phyloP scores from a whole-genome alignment of 441 rosid genomes.

The Flueggea neowawraea region DNA sequence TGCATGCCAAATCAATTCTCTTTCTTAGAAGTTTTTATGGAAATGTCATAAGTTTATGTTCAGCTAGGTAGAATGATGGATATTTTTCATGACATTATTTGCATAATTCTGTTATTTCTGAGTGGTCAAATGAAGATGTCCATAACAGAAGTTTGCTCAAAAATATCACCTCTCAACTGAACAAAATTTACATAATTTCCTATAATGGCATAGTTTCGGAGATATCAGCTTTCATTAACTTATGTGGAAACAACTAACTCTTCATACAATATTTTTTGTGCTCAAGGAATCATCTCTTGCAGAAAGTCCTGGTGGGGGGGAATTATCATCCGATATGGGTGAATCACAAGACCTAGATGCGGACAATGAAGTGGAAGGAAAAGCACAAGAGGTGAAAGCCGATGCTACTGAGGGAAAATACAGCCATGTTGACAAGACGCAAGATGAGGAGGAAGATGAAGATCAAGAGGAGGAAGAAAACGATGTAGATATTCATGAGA shows the following conservation, averaged over 20 bases:
- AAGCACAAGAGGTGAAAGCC: slow-evolving; percentile 35
- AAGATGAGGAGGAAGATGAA: slow-evolving; percentile 38
- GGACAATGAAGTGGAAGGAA: slow-evolving; percentile 56
- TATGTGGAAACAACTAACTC: not conserved
- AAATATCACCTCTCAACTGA: too few species aligned
- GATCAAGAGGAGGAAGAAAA: slow-evolving; percentile 42
- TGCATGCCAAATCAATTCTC: not conserved
- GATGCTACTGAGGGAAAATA: slow-evolving; percentile 42
- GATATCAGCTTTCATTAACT: too few species aligned
- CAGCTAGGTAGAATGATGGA: not conserved
- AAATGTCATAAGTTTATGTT: not conserved
- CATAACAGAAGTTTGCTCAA: too few species aligned
- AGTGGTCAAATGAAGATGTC: too few species aligned
- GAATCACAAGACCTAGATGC: slow-evolving; percentile 65
- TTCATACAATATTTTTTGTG: slow-evolving; percentile 1
- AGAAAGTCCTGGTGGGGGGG: slow-evolving; percentile 67
- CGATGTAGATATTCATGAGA: slow-evolving; percentile 38
- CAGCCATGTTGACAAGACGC: slow-evolving; percentile 33
- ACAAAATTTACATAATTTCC: too few species aligned
- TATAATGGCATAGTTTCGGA: too few species aligned
- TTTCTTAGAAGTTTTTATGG: not conserved
- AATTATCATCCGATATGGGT: slow-evolving; percentile 63
- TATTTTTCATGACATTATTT: too few species aligned
- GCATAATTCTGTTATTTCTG: too few species aligned
- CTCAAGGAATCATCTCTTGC: slow-evolving; percentile 57